Evolutionary conservation across 2,329 filamentous ascomycete genomes (phyloP).

Genomic region (Claviceps sp.): DNA sequence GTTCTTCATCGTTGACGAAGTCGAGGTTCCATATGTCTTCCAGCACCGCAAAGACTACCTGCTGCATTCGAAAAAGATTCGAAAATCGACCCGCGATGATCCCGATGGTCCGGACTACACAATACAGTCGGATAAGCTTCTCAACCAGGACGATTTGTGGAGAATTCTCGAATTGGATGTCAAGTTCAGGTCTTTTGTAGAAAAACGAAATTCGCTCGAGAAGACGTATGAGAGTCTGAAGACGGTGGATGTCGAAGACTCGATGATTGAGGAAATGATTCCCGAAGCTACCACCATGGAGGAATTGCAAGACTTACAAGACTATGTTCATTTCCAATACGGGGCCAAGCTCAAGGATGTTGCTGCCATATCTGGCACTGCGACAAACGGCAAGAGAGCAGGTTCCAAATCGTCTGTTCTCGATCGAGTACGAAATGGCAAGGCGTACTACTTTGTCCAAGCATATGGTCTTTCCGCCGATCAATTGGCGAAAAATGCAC

Average conservation of each 20-base stretch:
- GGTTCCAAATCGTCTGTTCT: conserved; percentile 70
- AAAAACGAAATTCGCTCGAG: conserved; percentile 79
- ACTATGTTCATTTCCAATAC: conserved; percentile 94
- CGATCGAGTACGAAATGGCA: conserved; percentile 71
- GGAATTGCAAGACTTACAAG: conserved; percentile 90
- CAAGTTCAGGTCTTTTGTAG: conserved; percentile 84
- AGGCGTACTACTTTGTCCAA: conserved; percentile 68
- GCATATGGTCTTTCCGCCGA: conserved; percentile 86
- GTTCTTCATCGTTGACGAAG: conserved; percentile 87
- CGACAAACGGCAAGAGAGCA: conserved; percentile 62
- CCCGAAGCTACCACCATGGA: conserved; percentile 73
- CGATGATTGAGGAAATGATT: conserved; percentile 72
- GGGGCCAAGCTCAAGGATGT: conserved; percentile 72
- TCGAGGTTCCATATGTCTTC: conserved; percentile 95
- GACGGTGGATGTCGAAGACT: conserved; percentile 50
- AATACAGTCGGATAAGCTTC: conserved; percentile 70
- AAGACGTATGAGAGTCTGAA: conserved; percentile 65
- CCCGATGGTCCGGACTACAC: conserved; percentile 59
- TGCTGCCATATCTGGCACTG: conserved; percentile 46
- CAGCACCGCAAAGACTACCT: conserved; percentile 97
- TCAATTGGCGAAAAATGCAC: conserved; percentile 73
- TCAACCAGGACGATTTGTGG: conserved; percentile 91
- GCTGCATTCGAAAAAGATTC: conserved; percentile 68
- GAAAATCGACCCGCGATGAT: conserved; percentile 49
- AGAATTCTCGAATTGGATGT: conserved; percentile 88